Base-by-base conservation (phyloP, 2,329 filamentous ascomycete genomes). In the Penicillium brevicompactum region DNA sequence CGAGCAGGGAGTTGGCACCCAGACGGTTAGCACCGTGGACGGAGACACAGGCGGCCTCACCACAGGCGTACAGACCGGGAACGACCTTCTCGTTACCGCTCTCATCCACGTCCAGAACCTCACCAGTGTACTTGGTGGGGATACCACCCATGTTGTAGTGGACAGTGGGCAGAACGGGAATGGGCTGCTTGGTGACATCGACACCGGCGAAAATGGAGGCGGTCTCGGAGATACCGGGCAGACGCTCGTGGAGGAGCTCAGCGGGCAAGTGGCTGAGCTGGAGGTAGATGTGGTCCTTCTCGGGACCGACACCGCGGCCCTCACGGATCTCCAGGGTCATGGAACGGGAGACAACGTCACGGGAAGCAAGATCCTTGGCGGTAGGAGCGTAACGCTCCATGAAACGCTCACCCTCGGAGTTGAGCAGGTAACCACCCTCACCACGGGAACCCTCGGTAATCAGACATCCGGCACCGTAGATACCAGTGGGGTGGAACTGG, bases 81-180 rank as follows among this genome's bases (percentile, higher is more conserved):
- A 99, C 94, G 66, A 96, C 85, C 83, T 96, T 85, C 80, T 97
- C 94, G 55, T 96, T 86, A 65, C 94, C 94, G 59, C 85, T 76
- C 72, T 90, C 88, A 67, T 97, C 91, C 49, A 96, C 82, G 16
- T 91, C 95, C 66, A 99, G 79, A 58, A 97, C 94, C 80, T 99
- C 92, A 76, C 94, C 93, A 60, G 91, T 97, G 84, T 96, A 97
- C 72, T 91, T 91, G 65, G 94, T 97, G 49, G 93, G 93, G 67
- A 99, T 97, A 84, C 94, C 93, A 78, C 93, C 93, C 94, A 97
- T 99, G 85, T 97, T 97, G 85, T 99, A 99, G 84, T 99, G 92
- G 65, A 97, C 93, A 43, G 93, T 97, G 55, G 93, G 93, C 60
- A 97, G 84, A 64, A 97, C 93, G 59, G 93, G 93, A 67, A 97